Conservation (phyloP, 139 green algal genomes). For the Coccomyxa sp. region DNA sequence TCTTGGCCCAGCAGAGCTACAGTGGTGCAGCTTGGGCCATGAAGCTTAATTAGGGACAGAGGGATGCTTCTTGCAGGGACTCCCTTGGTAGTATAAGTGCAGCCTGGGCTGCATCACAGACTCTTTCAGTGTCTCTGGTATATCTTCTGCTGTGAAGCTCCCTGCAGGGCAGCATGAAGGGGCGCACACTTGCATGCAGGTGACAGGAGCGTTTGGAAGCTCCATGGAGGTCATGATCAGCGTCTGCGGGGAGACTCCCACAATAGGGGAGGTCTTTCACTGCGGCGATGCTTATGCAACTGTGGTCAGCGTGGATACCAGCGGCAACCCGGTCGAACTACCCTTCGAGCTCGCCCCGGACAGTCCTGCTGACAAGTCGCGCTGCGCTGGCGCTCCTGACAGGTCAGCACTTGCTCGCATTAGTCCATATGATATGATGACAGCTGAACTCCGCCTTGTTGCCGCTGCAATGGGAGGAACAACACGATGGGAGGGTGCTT, state of each 20-base stretch:
- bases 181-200: too few species aligned
- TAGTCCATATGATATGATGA: background rate
- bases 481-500: background rate
- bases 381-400: background rate
- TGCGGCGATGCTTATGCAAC: slow-evolving; percentile 72
- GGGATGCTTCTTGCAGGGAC: too few species aligned
- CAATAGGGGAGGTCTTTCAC: slow-evolving; percentile 51
- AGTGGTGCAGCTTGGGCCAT: too few species aligned
- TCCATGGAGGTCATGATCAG: slow-evolving; percentile 71
- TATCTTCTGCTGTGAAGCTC: too few species aligned
- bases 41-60: too few species aligned
- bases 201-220: slow-evolving; percentile 70
- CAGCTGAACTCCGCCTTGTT: background rate
- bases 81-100: too few species aligned
- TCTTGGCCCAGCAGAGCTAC: too few species aligned
- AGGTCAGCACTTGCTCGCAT: background rate
- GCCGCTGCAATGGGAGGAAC: background rate
- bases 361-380: slow-evolving; percentile 21
- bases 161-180: too few species aligned
- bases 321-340: slow-evolving; percentile 18
- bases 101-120: too few species aligned
- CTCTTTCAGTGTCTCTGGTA: too few species aligned
- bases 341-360: slow-evolving; percentile 46
- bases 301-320: slow-evolving; percentile 53
- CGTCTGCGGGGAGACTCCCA: slow-evolving; percentile 68